These are phyloP conservation scores for Sodiomyces alkalinus DNA, from an alignment of 2,329 filamentous ascomycete genomes.

Conservation along the genomic window DNA sequence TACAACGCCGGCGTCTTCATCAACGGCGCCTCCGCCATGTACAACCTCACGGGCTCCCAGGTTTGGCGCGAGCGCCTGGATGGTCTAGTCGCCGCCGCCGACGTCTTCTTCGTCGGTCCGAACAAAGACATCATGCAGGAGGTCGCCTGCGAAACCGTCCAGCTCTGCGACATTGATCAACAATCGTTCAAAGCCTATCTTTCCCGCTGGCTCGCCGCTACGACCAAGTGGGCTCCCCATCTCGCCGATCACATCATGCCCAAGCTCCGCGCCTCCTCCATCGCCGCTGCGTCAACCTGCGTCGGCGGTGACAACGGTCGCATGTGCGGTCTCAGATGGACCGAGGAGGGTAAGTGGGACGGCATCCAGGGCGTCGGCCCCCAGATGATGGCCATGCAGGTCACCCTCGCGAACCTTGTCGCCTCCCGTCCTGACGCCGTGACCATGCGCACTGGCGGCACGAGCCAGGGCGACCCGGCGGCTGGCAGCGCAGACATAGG, in stretches of 20 bases:
- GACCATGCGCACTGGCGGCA: constrained; percentile 41
- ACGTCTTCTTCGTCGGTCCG: constrained; percentile 38
- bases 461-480: constrained; percentile 29
- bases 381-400: constrained; percentile 55
- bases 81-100: constrained; percentile 36
- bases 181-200: constrained; percentile 50
- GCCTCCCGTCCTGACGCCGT: constrained; percentile 19
- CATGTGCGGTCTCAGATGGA: constrained; percentile 48
- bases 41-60: constrained; percentile 38
- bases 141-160: constrained; percentile 46
- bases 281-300: constrained; percentile 41
- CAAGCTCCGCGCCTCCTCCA: constrained; percentile 37
- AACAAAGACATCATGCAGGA: constrained; percentile 46
- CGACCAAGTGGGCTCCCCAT: constrained; percentile 48
- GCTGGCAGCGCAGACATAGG: constrained; percentile 31
- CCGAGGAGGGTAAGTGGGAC: constrained; percentile 36
- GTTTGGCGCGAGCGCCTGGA: constrained; percentile 44
- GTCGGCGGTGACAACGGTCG: constrained; percentile 38
- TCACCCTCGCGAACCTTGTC: constrained; percentile 47
- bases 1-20: constrained; percentile 56
- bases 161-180: constrained; percentile 46
- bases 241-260: constrained; percentile 37
- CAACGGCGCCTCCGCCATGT: constrained; percentile 52
- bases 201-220: constrained; percentile 44
- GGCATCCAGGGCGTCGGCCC: constrained; percentile 49